Evolutionary conservation across 2,329 filamentous ascomycete genomes (phyloP).

Genomic region (Trichoderma breve): DNA sequence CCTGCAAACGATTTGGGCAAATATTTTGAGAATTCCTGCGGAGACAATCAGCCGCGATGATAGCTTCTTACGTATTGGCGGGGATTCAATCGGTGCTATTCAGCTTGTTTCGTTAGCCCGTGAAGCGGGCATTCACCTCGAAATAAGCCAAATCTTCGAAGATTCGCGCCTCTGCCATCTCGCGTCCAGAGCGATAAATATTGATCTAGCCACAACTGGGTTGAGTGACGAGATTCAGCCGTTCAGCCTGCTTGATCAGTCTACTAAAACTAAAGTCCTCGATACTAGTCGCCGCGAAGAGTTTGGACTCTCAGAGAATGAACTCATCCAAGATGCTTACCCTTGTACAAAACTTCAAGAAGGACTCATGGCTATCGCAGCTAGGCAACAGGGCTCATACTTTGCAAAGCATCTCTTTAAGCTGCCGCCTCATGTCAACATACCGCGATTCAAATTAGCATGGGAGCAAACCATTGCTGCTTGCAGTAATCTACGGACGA

Average conservation of each 20-base stretch:
- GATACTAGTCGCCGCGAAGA: not conserved
- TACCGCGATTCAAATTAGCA: not conserved
- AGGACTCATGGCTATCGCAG: not conserved
- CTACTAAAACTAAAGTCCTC: not conserved
- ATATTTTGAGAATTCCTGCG: not conserved
- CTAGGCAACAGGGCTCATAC: not conserved
- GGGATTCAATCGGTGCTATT: conserved; percentile 13
- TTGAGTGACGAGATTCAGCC: not conserved
- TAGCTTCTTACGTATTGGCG: conserved; percentile 16
- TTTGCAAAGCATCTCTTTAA: not conserved
- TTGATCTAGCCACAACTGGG: not conserved
- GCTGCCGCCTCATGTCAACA: not conserved
- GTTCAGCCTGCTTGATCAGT: not conserved
- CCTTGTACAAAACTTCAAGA: conserved; percentile 9
- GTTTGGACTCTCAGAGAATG: not conserved
- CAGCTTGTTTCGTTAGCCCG: not conserved
- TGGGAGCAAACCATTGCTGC: not conserved
- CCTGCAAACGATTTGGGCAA: conserved; percentile 1
- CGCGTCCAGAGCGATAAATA: not conserved
- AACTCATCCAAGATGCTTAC: not conserved
- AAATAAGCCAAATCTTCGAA: conserved; percentile 1
- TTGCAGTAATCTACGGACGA: conserved; percentile 5
- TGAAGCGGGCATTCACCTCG: not conserved
- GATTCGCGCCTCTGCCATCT: not conserved
- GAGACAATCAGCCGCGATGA: not conserved